phyloP scores from a whole-genome alignment of 73 alveolate species.

The Paramecium octaurelia region DNA sequence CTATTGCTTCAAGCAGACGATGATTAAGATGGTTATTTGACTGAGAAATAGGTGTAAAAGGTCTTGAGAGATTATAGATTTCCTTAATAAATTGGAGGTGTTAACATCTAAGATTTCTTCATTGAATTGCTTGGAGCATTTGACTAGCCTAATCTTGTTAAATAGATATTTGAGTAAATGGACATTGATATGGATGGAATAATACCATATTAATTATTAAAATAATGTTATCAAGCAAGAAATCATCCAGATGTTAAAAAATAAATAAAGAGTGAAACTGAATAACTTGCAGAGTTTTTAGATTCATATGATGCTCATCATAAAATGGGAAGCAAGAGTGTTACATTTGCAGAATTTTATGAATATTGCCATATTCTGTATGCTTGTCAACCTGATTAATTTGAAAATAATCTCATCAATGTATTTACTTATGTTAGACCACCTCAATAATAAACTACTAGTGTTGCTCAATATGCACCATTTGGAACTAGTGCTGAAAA shows the following conservation, averaged over 20 bases:
- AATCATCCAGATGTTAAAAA: conserved; percentile 70
- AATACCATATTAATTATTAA: conserved; percentile 57
- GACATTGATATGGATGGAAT: conserved; percentile 74
- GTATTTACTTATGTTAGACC: conserved; percentile 19
- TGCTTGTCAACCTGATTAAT: neutral
- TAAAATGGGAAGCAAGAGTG: conserved; percentile 61
- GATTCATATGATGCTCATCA: conserved; percentile 72
- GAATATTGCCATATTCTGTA: conserved; percentile 65
- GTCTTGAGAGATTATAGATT: conserved; percentile 17
- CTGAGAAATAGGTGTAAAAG: neutral
- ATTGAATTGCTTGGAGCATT: neutral
- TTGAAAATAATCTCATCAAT: neutral
- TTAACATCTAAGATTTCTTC: neutral
- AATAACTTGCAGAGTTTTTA: conserved; percentile 64
- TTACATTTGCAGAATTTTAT: conserved; percentile 66
- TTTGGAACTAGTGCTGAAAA: conserved; percentile 68
- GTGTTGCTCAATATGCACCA: conserved; percentile 65
- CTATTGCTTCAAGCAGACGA: neutral
- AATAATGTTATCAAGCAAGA: conserved; percentile 64
- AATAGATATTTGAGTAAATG: conserved; percentile 65
- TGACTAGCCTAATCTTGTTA: conserved; percentile 6
- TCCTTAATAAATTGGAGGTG: neutral
- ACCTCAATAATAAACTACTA: conserved; percentile 24
- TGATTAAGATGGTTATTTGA: conserved; percentile 38
- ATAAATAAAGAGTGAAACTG: conserved; percentile 72